Evolutionary conservation across 2,329 filamentous ascomycete species (phyloP), one percentile per base, ranked within the genome.

Genomic region (Botrytis sinoallii): DNA sequence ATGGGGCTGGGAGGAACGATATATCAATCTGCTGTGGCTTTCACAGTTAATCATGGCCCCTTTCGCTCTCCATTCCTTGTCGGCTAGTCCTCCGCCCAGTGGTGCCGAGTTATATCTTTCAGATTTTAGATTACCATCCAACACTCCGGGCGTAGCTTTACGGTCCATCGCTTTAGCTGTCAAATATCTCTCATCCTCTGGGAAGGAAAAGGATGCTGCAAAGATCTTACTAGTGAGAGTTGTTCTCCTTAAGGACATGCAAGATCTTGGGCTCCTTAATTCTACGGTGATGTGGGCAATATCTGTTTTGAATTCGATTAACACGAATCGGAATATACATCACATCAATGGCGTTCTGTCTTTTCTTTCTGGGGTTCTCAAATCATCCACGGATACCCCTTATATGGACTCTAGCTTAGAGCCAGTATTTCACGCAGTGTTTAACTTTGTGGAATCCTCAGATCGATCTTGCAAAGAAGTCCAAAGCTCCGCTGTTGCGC

Each of bases 151-250:
- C 2, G 88, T 98, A 73, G 88, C 93, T 0, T 84, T 88, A 9
- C 88, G 93, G 22, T 85, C 96, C 16, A 84, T 97, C 8, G 88
- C 89, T 0, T 82, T 97, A 40, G 93, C 91, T 10, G 84, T 94
- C 71, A 86, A 88, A 73, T 93, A 94, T 79, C 87, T 98, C 25
- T 85, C 88, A 9, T 89, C 88, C 0, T 88, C 95, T 0, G 94
- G 95, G 0, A 98, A 97, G 79, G 95, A 98, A 80, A 89, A 93
- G 73, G 93, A 96, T 82, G 94, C 94, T 16, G 95, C 96, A n/a
- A 94, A 92, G 74, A 86, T 89, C 3, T 85, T 98, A 38, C 85
- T 99, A 12, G 93, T 97, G 29, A 89, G 94, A 64, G 85, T 98
- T 64, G 89, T 91, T n/a, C 90, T 95, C 81, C 89, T 96, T 25